phyloP scores from a whole-genome alignment of 345 rosid genomes.

The Pistacia integerrima region DNA sequence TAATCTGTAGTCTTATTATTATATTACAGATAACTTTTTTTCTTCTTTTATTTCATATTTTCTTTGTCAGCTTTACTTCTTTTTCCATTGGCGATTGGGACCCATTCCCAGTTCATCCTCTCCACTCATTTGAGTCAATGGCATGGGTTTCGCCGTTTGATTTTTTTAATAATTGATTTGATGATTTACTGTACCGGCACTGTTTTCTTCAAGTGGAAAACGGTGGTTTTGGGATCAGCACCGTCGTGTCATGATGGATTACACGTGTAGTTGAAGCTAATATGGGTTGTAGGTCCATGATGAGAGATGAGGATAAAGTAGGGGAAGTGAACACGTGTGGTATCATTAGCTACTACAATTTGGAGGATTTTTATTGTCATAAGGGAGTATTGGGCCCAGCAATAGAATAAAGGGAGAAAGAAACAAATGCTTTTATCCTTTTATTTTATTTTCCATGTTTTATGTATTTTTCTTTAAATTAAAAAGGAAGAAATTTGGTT shows the following conservation, averaged over 20 bases:
- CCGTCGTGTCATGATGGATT: neutral
- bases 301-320: neutral
- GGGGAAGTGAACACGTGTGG: conserved; percentile 1
- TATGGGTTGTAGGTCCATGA: neutral
- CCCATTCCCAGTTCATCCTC: neutral
- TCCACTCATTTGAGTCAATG: neutral
- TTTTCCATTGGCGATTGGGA: neutral
- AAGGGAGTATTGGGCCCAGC: too few species aligned
- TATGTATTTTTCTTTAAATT: too few species aligned
- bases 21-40: neutral
- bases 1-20: neutral
- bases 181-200: neutral
- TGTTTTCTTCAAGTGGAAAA: too few species aligned
- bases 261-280: neutral
- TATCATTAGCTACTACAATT: conserved; percentile 10
- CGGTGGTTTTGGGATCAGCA: too few species aligned
- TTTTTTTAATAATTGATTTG: neutral
- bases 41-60: neutral
- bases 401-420: too few species aligned
- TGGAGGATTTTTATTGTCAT: neutral
- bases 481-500: too few species aligned
- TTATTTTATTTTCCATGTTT: too few species aligned
- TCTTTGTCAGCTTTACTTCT: neutral
- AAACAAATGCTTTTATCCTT: too few species aligned
- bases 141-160: neutral